Evolutionary conservation across 1,284 basidiomycete species (phyloP).

Genomic region (Leccinum holopus): DNA sequence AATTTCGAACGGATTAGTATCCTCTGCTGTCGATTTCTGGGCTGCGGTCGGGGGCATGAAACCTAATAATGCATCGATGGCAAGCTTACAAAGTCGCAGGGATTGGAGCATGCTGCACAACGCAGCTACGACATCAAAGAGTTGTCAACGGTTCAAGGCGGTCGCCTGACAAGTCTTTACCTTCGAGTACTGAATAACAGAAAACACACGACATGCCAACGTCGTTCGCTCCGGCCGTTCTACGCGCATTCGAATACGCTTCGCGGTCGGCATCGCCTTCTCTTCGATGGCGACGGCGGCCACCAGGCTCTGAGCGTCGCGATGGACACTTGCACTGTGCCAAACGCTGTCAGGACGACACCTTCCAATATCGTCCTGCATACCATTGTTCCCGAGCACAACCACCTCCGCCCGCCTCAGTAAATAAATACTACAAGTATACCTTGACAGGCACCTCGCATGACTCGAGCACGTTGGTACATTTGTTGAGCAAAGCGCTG

Average conservation of each 20-base stretch:
- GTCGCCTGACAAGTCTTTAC: constrained; percentile 37
- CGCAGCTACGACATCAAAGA: constrained; percentile 52
- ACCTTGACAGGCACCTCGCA: constrained; percentile 49
- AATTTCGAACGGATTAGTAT: constrained; percentile 62
- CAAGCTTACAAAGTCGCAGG: constrained; percentile 78
- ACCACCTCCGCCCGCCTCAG: constrained; percentile 68
- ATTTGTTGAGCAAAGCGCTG: constrained; percentile 57
- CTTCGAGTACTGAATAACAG: constrained; percentile 64
- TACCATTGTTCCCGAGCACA: constrained; percentile 67
- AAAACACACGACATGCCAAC: constrained; percentile 65
- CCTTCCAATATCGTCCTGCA: constrained; percentile 9
- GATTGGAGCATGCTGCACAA: constrained; percentile 36
- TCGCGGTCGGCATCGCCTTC: constrained; percentile 49
- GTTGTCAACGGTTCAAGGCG: constrained; percentile 2
- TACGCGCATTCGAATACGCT: constrained; percentile 59
- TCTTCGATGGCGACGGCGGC: constrained; percentile 45
- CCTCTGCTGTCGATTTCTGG: constrained; percentile 32
- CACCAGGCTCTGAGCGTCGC: constrained; percentile 53
- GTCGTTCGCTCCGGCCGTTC: constrained; percentile 66
- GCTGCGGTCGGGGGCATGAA: constrained; percentile 41
- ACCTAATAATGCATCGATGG: constrained; percentile 67
- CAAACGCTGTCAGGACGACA: constrained; percentile 1
- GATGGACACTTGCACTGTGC: constrained; percentile 54
- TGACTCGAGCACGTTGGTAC: constrained; percentile 47
- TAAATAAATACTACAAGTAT: constrained; percentile 48